Percentiles rank a stretch among this genome's conserved stretches.
Conservation (phyloP, 2,329 filamentous ascomycete species). For the Cryphonectria naterciae region DNA sequence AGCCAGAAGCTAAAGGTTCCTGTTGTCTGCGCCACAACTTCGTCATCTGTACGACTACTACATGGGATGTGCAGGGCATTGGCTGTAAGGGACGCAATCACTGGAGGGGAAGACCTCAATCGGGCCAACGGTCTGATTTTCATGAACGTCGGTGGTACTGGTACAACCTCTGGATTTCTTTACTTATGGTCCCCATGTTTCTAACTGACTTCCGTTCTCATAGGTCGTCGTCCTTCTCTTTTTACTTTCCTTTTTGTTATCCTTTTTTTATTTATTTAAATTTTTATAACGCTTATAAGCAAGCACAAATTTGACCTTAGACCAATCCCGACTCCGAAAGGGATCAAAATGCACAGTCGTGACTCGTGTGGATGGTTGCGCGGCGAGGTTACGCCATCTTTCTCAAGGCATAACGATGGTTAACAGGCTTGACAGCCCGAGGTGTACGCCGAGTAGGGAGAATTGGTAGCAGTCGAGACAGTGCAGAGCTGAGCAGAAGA, state of each 20-base stretch:
- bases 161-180: no score
- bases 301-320: background rate
- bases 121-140: background rate
- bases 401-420: constrained; percentile 13
- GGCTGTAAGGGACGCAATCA: background rate
- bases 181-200: background rate
- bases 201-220: background rate
- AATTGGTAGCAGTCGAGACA: background rate
- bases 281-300: background rate
- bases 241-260: background rate
- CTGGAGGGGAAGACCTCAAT: background rate
- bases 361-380: constrained; percentile 14
- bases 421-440: background rate
- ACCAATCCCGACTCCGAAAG: constrained; percentile 10
- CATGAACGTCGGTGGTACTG: background rate
- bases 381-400: constrained; percentile 21
- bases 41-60: background rate
- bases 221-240: no score
- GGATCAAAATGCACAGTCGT: constrained; percentile 11
- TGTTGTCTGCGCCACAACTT: background rate
- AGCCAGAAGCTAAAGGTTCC: background rate
- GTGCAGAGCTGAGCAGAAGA: background rate
- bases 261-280: background rate
- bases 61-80: background rate
- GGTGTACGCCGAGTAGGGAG: background rate